Evolutionary conservation across 345 rosid species (phyloP), one percentile per base, ranked within the genome.

Genomic region (Salix dunnii): DNA sequence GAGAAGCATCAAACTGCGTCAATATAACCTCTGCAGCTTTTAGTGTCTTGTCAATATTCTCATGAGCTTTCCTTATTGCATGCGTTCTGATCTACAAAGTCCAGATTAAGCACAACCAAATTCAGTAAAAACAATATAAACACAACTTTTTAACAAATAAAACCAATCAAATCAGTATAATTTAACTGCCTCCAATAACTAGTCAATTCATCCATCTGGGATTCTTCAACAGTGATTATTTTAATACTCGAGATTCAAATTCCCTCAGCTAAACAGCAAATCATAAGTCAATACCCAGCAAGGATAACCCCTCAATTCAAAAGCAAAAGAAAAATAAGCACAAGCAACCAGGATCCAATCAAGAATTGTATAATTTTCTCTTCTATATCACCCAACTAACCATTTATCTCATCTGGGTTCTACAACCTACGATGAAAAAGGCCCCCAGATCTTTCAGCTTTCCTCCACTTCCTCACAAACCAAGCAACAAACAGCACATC

Each of bases 21-120:
- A 93, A 77, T 77, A 93, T 76, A 83, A 88, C 88, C 84, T 96
- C 97, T 17, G 99, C 98, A 73, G 96, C 74, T 80, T 96, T 96
- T 72, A 93, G 85, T 81, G 99, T 90, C 86, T 77, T 89, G 84
- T 96, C 99, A 43, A 96, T 96, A 81, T 96, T 96, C 91, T 93
- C 99, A 63, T 93, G 97, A 84, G 97, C 99, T 86, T 92, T 93
- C 82, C 98, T 87, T 81, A 96, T 92, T 21, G 99, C 86, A 81
- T 93, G 95, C 35, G 99, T 96, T 74, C 98, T 89, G 77, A 93
- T 88, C 99, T 96, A 89, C 63, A 84, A 80, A 82, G 17, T 25
- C 6, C n/a, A 61, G 2, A 70, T 43, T 68, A 48, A 68, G n/a
- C 12, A 60, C 55, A 69, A 6, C 35, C 73, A 46, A 77, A 79